phyloP scores from a whole-genome alignment of 495 filamentous ascomycete genomes.

The Chlorociboria aeruginascens region DNA sequence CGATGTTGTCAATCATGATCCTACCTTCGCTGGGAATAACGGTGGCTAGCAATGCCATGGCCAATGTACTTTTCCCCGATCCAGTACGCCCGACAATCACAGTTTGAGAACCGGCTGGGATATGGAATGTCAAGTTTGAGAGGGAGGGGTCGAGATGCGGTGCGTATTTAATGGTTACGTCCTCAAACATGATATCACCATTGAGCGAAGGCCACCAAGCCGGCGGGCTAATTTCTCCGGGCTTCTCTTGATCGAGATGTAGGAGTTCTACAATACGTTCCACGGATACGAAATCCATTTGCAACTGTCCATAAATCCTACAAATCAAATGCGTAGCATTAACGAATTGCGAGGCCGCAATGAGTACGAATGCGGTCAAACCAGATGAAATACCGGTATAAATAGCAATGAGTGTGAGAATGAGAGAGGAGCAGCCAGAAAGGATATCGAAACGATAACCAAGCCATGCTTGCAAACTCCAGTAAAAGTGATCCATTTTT shows the following conservation, averaged over 20 bases:
- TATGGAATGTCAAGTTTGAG: conserved; percentile 47
- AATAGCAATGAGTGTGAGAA: conserved; percentile 57
- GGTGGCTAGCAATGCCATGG: conserved; percentile 49
- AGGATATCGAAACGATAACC: conserved; percentile 64
- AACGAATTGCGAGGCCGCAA: conserved; percentile 51
- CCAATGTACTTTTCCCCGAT: conserved; percentile 56
- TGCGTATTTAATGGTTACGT: conserved; percentile 68
- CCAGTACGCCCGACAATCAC: conserved; percentile 30
- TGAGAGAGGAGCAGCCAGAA: conserved; percentile 58
- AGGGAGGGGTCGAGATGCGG: conserved; percentile 61
- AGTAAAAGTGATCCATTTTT: conserved; percentile 90
- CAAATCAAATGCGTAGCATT: conserved; percentile 59
- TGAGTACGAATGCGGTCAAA: conserved; percentile 63
- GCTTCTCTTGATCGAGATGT: conserved; percentile 58
- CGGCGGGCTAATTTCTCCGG: conserved; percentile 52
- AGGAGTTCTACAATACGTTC: conserved; percentile 72
- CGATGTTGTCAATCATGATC: conserved; percentile 47
- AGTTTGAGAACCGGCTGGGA: conserved; percentile 57
- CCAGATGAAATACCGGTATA: conserved; percentile 58
- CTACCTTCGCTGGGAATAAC: conserved; percentile 37
- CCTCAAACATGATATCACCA: conserved; percentile 61
- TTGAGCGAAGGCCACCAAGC: conserved; percentile 60
- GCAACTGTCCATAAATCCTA: conserved; percentile 63
- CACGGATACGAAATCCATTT: conserved; percentile 85
- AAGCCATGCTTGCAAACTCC: conserved; percentile 74